Base-by-base conservation (phyloP, 2,329 filamentous ascomycete species). In the Furcasterigmium furcatum region DNA sequence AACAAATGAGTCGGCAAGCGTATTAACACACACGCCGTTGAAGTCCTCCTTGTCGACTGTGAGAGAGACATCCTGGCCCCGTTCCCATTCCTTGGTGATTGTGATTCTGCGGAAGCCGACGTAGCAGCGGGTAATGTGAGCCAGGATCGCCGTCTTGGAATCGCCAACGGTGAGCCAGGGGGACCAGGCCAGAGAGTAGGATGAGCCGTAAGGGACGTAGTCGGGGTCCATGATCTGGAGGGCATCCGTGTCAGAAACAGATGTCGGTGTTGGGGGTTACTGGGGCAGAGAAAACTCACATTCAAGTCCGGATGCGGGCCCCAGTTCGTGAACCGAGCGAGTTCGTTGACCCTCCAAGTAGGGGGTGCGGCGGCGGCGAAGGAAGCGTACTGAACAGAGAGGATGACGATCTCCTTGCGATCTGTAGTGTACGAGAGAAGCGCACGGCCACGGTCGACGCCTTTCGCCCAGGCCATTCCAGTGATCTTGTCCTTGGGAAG, bases 41-140 rank as follows among this genome's bases (percentile, higher is more conserved):
- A 62, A 58, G 43, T 82, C 76, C 2, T 54, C 49, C 16, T 59
- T 49, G 21, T 67, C 69, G 1, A 79, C 56, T 2, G 60, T 51
- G 2, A 79, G 46, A 2, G 55, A 50, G 2, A 74, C 68, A 1
- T 61, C 49, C 14, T 66, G 41, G 3, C 65, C 65, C 29, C 54
- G 58, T 1, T 52, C 51, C 67, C 68, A 72, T 0, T 58, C 38
- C 0, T 54, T 57, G 2, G 59, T 49, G 16, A 81, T 55, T 0
- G 71, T 70, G 38, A 82, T 52, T 34, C 67, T 66, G 16, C 77
- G 71, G 52, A 82, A 82, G 1, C 79, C 79, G 38, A 82, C 68
- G 46, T 80, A 72, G 50, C 77, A 73, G 29, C 64, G 66, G 2
- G 73, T 63, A 9, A 77, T 58, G 51, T 79, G 80, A 0, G 76